A percentile compares a stretch with the other conserved stretches of the same genome.
Evolutionary conservation across 305 asterid genomes (phyloP).

Genomic region (Rubia occidens): DNA sequence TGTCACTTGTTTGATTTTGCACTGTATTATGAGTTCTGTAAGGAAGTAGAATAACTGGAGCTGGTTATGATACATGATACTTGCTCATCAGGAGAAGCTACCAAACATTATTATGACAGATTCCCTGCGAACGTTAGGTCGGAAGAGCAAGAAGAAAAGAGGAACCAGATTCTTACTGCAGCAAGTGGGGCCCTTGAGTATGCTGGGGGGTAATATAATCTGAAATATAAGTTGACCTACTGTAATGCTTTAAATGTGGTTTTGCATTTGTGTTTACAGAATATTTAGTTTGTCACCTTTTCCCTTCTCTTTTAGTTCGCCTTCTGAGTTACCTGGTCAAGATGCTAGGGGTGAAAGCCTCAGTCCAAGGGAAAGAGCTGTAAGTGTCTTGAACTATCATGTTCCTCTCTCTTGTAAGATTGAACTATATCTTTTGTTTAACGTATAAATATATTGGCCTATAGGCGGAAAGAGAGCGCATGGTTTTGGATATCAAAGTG

Average conservation of each 20-base stretch:
- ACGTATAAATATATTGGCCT: conserved; percentile 17
- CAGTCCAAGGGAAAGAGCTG: conserved; percentile 96
- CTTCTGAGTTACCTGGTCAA: conserved; percentile 47
- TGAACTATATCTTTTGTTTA: conserved; percentile 15
- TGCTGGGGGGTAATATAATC: conserved; percentile 55
- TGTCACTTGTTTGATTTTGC: conserved; percentile 15
- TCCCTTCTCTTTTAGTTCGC: conserved; percentile 43
- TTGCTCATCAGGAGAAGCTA: conserved; percentile 40
- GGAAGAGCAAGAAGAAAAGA: conserved; percentile 80
- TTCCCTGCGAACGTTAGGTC: conserved; percentile 67
- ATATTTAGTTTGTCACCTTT: conserved; percentile 17
- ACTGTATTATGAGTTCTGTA: conserved; percentile 17
- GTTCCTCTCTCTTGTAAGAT: neutral
- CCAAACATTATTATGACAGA: conserved; percentile 59
- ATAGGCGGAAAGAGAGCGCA: conserved; percentile 95
- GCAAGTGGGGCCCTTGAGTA: conserved; percentile 83
- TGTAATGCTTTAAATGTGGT: conserved; percentile 15
- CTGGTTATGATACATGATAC: conserved; percentile 21
- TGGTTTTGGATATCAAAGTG: conserved; percentile 94
- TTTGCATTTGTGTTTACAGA: conserved; percentile 3
- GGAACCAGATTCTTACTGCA: conserved; percentile 78
- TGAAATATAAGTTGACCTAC: conserved; percentile 18
- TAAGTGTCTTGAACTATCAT: conserved; percentile 34
- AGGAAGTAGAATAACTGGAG: conserved; percentile 14
- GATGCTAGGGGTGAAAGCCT: conserved; percentile 72